Evolutionary conservation across 345 rosid genomes (phyloP).

Genomic region (Turritis glabra): DNA sequence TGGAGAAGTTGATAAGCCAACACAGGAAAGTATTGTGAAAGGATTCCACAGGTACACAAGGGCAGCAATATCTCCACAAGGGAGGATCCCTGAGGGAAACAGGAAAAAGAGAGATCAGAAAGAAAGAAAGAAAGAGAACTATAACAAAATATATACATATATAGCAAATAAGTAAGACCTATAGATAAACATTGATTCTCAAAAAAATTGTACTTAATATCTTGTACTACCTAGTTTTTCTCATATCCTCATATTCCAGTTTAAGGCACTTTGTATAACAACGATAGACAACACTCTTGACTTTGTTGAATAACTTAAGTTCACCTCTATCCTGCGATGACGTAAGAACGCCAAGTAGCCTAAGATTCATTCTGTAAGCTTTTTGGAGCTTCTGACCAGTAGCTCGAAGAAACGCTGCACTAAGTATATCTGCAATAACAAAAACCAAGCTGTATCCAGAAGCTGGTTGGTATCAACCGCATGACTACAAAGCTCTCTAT

Average conservation of each 20-base stretch:
- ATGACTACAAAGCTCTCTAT: not conserved
- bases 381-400: conserved; percentile 53
- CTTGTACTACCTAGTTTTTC: not conserved
- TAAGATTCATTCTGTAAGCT: conserved; percentile 44
- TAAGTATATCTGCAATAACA: conserved; percentile 66
- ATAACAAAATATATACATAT: not conserved
- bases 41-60: conserved; percentile 89
- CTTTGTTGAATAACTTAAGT: not conserved
- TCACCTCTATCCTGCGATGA: conserved; percentile 50
- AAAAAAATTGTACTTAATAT: not conserved
- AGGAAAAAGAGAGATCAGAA: conserved; percentile 11
- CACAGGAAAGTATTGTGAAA: conserved; percentile 72
- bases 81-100: conserved; percentile 46
- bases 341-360: conserved; percentile 43
- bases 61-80: conserved; percentile 79
- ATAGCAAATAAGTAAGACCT: not conserved
- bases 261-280: not conserved
- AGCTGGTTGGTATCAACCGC: not conserved
- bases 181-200: not conserved
- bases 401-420: conserved; percentile 67
- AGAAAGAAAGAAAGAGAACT: not conserved
- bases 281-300: not conserved
- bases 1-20: conserved; percentile 89
- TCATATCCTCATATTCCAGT: too few species aligned
- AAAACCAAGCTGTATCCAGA: conserved; percentile 44